Percentiles rank a stretch among this genome's conserved stretches.
Conservation (phyloP, 257 asterid genomes). For the Ligustrum vulgare region DNA sequence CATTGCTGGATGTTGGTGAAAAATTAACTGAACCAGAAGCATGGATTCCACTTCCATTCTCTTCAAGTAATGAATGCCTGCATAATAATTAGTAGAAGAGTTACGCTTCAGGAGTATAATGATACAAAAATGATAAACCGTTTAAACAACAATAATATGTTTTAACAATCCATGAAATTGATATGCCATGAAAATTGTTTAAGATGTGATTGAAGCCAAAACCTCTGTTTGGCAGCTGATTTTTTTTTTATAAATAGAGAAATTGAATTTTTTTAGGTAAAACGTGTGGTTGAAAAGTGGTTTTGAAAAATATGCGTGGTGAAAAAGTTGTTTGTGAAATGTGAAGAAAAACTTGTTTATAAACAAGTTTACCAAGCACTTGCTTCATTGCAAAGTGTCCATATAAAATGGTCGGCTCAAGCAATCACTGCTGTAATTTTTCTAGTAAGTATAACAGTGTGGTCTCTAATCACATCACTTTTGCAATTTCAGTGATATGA, state of each 20-base stretch:
- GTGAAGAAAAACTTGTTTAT: too few relatives aligned
- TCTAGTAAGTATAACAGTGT: neutral
- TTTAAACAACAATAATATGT: neutral
- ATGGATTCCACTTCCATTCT: conserved; percentile 23
- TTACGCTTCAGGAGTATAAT: conserved; percentile 1
- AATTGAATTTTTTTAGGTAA: too few relatives aligned
- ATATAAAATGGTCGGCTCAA: neutral
- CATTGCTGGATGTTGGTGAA: conserved; percentile 24
- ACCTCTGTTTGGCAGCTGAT: neutral
- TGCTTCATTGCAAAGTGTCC: neutral
- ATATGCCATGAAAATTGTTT: conserved; percentile 11
- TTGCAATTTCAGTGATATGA: neutral
- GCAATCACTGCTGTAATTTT: neutral
- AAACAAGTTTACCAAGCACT: too few relatives aligned
- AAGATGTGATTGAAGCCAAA: neutral
- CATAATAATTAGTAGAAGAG: conserved; percentile 19
- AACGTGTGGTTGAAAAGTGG: too few relatives aligned
- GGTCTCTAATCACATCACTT: neutral
- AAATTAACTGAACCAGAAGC: conserved; percentile 23
- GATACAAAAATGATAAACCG: conserved; percentile 12
- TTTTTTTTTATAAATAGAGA: too few relatives aligned
- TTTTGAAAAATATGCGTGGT: too few relatives aligned
- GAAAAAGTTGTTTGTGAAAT: too few relatives aligned
- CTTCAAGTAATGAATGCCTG: conserved; percentile 43
- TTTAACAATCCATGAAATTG: neutral